Evolutionary conservation across 805 yeast species (phyloP).

Genomic region (Torulaspora delbrueckii): DNA sequence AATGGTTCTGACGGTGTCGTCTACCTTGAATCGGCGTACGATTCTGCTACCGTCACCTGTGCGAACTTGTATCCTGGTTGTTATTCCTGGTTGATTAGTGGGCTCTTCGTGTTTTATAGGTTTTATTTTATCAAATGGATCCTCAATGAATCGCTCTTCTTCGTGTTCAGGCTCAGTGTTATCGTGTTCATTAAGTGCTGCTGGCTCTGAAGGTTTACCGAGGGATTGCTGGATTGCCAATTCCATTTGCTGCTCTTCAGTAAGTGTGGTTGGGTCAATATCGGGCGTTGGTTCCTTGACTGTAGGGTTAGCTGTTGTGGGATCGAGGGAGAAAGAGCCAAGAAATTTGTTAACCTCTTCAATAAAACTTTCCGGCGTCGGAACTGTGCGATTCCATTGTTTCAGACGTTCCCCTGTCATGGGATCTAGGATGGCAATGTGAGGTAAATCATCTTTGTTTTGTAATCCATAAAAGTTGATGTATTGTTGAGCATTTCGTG

Average conservation of each 20-base stretch:
- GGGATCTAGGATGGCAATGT: conserved; percentile 88
- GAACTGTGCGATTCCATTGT: conserved; percentile 66
- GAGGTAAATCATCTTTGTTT: conserved; percentile 56
- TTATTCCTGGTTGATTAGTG: conserved; percentile 43
- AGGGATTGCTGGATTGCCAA: conserved; percentile 68
- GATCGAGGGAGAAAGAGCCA: conserved; percentile 56
- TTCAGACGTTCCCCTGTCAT: conserved; percentile 88
- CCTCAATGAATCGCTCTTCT: conserved; percentile 34
- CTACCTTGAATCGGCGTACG: conserved; percentile 57
- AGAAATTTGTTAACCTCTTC: conserved; percentile 69
- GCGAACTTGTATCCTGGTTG: conserved; percentile 83
- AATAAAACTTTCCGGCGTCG: conserved; percentile 55
- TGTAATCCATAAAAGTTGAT: conserved; percentile 64
- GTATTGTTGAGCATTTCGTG: conserved; percentile 69
- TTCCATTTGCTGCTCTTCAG: conserved; percentile 82
- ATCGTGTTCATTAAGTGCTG: conserved; percentile 17
- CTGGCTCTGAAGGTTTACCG: conserved; percentile 31
- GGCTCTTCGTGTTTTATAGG: conserved; percentile 63
- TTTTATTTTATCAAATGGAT: conserved; percentile 46
- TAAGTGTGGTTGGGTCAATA: conserved; percentile 57
- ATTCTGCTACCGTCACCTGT: conserved; percentile 81
- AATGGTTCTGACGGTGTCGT: conserved; percentile 54
- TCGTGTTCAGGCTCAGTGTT: conserved; percentile 9
- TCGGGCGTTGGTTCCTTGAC: conserved; percentile 52
- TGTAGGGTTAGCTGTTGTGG: conserved; percentile 59